Percentiles rank a stretch among this genome's conserved stretches.
These are phyloP conservation scores for Dactylellina haptotyla DNA, from an alignment of 2,329 filamentous ascomycete species.

Conservation along the genomic window DNA sequence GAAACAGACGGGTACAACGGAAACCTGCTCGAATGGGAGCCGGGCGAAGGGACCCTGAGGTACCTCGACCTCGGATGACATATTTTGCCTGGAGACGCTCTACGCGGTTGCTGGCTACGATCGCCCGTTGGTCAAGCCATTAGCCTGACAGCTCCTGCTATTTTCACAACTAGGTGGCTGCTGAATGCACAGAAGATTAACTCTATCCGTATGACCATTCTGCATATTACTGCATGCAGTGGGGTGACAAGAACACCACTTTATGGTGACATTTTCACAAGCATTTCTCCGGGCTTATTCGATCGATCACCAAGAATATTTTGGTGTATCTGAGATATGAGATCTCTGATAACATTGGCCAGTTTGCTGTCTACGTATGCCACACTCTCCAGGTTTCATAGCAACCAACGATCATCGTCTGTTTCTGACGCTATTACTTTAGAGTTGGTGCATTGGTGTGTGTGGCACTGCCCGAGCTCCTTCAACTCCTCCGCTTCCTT, in stretches of 20 bases:
- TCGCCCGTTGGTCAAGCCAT: slow-evolving; percentile 27
- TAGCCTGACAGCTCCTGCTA: slow-evolving; percentile 41
- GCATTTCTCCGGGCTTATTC: background rate
- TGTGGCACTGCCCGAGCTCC: slow-evolving; percentile 45
- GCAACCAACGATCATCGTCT: slow-evolving; percentile 32
- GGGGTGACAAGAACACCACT: slow-evolving; percentile 48
- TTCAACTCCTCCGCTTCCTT: slow-evolving; percentile 51
- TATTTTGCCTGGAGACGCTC: slow-evolving; percentile 43
- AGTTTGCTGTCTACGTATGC: slow-evolving; percentile 37
- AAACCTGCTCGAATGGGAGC: slow-evolving; percentile 19
- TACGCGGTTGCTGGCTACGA: slow-evolving; percentile 21
- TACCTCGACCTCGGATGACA: slow-evolving; percentile 39
- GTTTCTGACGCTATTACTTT: slow-evolving; percentile 16
- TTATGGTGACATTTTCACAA: slow-evolving; percentile 30
- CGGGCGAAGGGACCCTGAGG: slow-evolving; percentile 43
- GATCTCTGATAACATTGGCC: slow-evolving; percentile 34
- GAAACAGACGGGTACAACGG: slow-evolving; percentile 4
- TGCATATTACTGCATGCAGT: slow-evolving; percentile 54
- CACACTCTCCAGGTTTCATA: slow-evolving; percentile 32
- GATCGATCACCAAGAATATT: background rate
- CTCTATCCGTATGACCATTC: slow-evolving; percentile 49
- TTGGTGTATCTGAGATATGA: slow-evolving; percentile 12
- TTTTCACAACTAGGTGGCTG: slow-evolving; percentile 12
- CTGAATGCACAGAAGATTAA: slow-evolving; percentile 36
- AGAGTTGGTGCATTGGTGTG: slow-evolving; percentile 47